phyloP scores from a whole-genome alignment of 768 basidiomycete genomes.

The Lactarius sp. region DNA sequence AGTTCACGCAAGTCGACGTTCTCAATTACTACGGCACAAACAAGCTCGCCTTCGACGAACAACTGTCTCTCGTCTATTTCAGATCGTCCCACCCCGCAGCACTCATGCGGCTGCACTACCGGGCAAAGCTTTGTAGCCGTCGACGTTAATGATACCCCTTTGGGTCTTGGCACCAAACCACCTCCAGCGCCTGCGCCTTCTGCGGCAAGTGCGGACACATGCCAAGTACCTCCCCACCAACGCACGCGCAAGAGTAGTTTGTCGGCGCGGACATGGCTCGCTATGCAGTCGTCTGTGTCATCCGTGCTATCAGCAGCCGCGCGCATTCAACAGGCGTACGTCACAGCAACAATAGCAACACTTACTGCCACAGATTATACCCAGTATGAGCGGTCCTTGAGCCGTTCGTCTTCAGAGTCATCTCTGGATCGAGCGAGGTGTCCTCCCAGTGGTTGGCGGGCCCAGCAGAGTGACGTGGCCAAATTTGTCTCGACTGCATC shows the following conservation, averaged over 20 bases:
- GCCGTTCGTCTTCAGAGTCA: conserved; percentile 26
- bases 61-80: neutral
- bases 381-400: conserved; percentile 16
- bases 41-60: neutral
- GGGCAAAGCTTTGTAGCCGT: conserved; percentile 23
- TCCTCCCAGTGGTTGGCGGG: conserved; percentile 42
- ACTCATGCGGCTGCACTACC: conserved; percentile 19
- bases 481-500: conserved; percentile 9
- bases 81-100: neutral
- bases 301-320: conserved; percentile 29
- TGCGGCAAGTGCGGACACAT: conserved; percentile 2
- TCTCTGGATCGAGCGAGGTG: conserved; percentile 42
- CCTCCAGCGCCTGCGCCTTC: neutral
- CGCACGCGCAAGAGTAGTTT: neutral
- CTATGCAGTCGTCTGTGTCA: conserved; percentile 17
- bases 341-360: conserved; percentile 48
- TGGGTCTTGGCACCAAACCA: conserved; percentile 5
- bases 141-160: conserved; percentile 21
- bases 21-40: conserved; percentile 7
- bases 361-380: conserved; percentile 31
- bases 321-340: conserved; percentile 54
- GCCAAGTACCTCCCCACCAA: conserved; percentile 1
- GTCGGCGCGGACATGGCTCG: conserved; percentile 8
- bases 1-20: conserved; percentile 20
- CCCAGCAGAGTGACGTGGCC: conserved; percentile 26